Conservation (phyloP, 345 rosid genomes). For the Gossypium rotundifolium region DNA sequence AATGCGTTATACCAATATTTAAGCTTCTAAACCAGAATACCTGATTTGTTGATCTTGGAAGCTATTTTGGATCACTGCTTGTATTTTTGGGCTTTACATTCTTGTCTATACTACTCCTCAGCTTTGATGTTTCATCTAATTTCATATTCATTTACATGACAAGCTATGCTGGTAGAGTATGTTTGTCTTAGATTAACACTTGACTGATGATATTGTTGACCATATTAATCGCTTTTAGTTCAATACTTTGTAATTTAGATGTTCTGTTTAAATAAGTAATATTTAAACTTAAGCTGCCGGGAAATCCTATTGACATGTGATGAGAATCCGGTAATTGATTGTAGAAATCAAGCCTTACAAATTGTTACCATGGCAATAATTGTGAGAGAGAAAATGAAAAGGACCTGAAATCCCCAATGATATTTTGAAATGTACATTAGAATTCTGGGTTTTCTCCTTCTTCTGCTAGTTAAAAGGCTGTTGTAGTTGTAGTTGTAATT, state of each 20-base stretch:
- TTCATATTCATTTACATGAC: neutral
- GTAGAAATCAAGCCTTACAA: neutral
- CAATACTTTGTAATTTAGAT: too few species aligned
- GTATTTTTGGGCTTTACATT: neutral
- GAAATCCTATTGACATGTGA: neutral
- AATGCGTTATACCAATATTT: neutral
- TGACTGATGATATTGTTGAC: neutral
- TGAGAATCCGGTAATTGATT: neutral
- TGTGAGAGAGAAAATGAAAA: neutral
- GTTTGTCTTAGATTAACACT: neutral
- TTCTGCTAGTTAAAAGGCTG: too few species aligned
- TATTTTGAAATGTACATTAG: neutral
- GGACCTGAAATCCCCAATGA: neutral
- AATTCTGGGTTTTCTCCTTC: neutral
- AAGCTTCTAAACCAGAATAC: neutral
- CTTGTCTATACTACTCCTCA: neutral
- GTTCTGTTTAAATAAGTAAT: neutral
- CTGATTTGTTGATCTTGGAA: neutral
- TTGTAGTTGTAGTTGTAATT: too few species aligned
- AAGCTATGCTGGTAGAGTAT: neutral
- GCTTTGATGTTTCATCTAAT: conserved; percentile 1
- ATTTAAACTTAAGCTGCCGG: neutral
- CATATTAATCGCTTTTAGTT: too few species aligned
- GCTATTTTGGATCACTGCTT: neutral
- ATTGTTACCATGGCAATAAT: neutral